Conservation (phyloP, 805 yeast genomes). For the Dipodascopsis uninucleata region DNA sequence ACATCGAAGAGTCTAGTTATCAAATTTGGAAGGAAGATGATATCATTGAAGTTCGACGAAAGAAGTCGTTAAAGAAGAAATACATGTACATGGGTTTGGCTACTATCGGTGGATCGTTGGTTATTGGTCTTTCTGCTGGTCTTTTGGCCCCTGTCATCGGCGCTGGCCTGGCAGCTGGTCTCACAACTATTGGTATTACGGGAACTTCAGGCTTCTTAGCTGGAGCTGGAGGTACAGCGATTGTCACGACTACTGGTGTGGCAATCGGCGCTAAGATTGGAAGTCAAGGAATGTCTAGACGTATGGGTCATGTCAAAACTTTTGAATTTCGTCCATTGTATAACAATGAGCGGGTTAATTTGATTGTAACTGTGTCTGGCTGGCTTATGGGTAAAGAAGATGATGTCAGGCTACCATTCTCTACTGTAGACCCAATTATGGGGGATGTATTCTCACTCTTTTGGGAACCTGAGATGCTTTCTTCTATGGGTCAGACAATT, state of each 20-base stretch:
- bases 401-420: constrained; percentile 93
- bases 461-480: constrained; percentile 98
- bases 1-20: constrained; percentile 77
- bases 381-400: constrained; percentile 96
- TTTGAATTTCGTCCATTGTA: constrained; percentile 92
- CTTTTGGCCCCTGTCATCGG: constrained; percentile 96
- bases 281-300: constrained; percentile 70
- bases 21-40: constrained; percentile 66
- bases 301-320: constrained; percentile 89
- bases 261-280: constrained; percentile 91
- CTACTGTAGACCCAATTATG: constrained; percentile 96
- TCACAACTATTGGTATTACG: constrained; percentile 87
- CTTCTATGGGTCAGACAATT: constrained; percentile 94
- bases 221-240: constrained; percentile 94
- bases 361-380: constrained; percentile 87
- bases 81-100: constrained; percentile 90
- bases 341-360: constrained; percentile 81
- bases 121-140: constrained; percentile 93
- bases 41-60: constrained; percentile 68
- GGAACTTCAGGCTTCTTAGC: constrained; percentile 94
- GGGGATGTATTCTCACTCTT: constrained; percentile 88
- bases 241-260: constrained; percentile 88
- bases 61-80: constrained; percentile 59
- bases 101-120: constrained; percentile 91
- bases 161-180: constrained; percentile 96